Conservation (phyloP, 352 stramenopile genomes). For the Pythium vanterpoolii region DNA sequence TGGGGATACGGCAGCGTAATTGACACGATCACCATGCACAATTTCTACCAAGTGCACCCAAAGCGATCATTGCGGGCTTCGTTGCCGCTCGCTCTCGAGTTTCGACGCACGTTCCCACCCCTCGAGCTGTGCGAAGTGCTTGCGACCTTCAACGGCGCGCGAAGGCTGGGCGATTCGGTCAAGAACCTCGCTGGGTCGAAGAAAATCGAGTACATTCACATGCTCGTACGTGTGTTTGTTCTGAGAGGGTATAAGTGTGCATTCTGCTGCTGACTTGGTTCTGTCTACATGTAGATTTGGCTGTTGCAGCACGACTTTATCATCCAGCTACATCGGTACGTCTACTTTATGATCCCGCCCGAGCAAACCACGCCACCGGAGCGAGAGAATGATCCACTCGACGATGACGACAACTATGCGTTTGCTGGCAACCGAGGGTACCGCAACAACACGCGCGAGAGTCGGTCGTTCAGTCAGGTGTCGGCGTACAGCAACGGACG, state of each 20-base stretch:
- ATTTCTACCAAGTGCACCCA: constrained; percentile 80
- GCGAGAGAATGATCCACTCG: background rate
- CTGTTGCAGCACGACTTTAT: constrained; percentile 83
- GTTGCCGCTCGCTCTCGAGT: constrained; percentile 60
- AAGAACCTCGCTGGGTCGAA: constrained; percentile 59
- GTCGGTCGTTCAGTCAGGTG: constrained; percentile 9
- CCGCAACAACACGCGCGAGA: constrained; percentile 1
- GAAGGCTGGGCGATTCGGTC: constrained; percentile 75
- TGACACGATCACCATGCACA: constrained; percentile 83
- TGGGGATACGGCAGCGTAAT: constrained; percentile 80
- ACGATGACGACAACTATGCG: constrained; percentile 15
- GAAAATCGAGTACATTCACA: constrained; percentile 86
- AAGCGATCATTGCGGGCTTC: constrained; percentile 47
- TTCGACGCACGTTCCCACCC: constrained; percentile 64
- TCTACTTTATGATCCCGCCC: constrained; percentile 84
- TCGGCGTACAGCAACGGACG: constrained; percentile 4
- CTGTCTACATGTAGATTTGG: constrained; percentile 46
- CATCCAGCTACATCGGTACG: constrained; percentile 80
- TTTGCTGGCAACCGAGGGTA: constrained; percentile 11
- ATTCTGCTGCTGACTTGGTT: background rate
- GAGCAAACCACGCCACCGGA: constrained; percentile 40
- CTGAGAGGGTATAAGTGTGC: background rate
- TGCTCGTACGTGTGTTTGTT: constrained; percentile 40
- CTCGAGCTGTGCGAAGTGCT: constrained; percentile 75
- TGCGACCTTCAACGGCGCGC: constrained; percentile 64